Evolutionary conservation across 768 basidiomycete species (phyloP).

Genomic region (Boletus vinaceobasis): DNA sequence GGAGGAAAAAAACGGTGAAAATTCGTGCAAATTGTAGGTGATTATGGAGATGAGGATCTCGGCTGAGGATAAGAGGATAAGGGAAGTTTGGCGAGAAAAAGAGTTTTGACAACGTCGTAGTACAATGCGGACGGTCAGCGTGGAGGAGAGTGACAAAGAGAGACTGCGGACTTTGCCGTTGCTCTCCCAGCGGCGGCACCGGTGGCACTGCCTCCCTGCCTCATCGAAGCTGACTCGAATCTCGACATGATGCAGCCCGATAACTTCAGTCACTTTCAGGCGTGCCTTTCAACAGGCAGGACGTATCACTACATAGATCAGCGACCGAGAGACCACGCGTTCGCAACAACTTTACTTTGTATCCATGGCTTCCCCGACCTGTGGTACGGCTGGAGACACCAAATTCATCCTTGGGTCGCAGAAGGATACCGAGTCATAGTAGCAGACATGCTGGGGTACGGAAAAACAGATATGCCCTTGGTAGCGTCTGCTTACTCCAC

Average conservation of each 20-base stretch:
- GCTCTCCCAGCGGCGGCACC: conserved; percentile 23
- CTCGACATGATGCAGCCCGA: conserved; percentile 1
- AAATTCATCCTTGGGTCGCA: conserved; percentile 67
- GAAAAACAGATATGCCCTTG: conserved; percentile 58
- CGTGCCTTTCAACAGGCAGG: conserved; percentile 53
- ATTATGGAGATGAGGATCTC: conserved; percentile 8
- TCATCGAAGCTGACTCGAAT: conserved; percentile 3
- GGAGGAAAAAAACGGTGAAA: conserved; percentile 20
- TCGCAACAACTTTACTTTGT: conserved; percentile 55
- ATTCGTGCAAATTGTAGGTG: conserved; percentile 13
- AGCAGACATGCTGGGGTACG: conserved; percentile 53
- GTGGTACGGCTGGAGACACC: conserved; percentile 72
- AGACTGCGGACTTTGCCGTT: conserved; percentile 29
- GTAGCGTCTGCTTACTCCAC: conserved; percentile 55
- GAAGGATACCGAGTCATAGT: conserved; percentile 62
- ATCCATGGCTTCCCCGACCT: conserved; percentile 80
- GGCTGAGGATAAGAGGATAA: conserved; percentile 20
- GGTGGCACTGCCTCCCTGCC: conserved; percentile 19
- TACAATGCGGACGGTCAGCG: conserved; percentile 16
- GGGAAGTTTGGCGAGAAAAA: not conserved
- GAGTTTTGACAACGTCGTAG: conserved; percentile 5
- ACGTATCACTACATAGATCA: conserved; percentile 75
- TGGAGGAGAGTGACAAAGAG: conserved; percentile 30
- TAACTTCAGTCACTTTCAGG: conserved; percentile 41
- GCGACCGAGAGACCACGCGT: conserved; percentile 41